These are phyloP conservation scores for Melocanna baccifera DNA, from an alignment of 176 grass and related monocot species.

Conservation along the genomic window DNA sequence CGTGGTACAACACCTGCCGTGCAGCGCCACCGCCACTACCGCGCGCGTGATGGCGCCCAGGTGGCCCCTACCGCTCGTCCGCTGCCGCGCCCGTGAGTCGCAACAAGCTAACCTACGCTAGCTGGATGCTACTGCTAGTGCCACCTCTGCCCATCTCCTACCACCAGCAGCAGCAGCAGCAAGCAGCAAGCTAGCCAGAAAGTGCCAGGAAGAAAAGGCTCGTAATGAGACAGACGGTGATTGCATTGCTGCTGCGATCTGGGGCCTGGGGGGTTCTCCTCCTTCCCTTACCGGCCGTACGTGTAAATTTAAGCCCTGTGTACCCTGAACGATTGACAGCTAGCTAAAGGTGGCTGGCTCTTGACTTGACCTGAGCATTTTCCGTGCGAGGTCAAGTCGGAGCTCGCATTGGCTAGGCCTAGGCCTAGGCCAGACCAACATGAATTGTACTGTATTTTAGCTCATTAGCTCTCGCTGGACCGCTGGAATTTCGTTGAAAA, in stretches of 20 bases:
- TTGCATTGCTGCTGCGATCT: background rate
- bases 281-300: background rate
- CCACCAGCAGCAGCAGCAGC: no score
- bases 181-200: no score
- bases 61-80: background rate
- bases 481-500: background rate
- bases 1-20: background rate
- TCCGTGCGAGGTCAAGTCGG: background rate
- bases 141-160: background rate
- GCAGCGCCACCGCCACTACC: background rate
- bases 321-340: background rate
- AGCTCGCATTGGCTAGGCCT: background rate
- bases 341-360: background rate
- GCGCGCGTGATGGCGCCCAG: background rate
- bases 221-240: no score
- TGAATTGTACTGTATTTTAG: background rate
- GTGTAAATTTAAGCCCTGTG: background rate
- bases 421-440: background rate
- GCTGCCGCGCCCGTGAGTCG: background rate
- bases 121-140: background rate
- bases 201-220: no score
- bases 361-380: background rate
- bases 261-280: background rate
- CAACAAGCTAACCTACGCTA: constrained; percentile 20
- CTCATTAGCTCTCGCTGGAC: background rate